phyloP scores from a whole-genome alignment of 345 rosid genomes.

The Iberis pinnata region DNA sequence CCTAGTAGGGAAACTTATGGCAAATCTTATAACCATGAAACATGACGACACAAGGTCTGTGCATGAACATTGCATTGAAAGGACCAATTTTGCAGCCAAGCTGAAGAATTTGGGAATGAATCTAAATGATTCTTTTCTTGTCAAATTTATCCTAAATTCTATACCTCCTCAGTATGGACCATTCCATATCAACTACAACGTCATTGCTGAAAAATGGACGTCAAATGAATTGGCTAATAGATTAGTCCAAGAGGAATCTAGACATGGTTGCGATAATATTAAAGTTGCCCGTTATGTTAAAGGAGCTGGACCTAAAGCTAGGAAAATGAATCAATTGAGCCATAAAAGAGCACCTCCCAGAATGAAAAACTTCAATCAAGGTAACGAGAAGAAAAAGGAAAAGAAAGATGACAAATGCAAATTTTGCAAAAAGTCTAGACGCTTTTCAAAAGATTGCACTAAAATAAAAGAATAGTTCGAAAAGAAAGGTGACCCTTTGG shows the following conservation, averaged over 20 bases:
- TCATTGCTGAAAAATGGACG: neutral
- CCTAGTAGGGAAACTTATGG: neutral
- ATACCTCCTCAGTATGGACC: neutral
- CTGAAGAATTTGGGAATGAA: neutral
- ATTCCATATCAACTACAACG: neutral
- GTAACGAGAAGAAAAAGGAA: neutral
- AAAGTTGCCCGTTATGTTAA: neutral
- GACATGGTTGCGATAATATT: neutral
- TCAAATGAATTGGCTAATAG: neutral
- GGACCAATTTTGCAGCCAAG: neutral
- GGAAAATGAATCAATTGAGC: neutral
- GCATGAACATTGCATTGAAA: neutral
- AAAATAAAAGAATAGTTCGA: too few relatives aligned
- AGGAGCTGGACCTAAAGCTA: neutral
- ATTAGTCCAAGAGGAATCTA: neutral
- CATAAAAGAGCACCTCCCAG: neutral
- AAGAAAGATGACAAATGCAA: neutral
- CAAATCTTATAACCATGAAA: neutral
- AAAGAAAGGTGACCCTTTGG: constrained; percentile 4
- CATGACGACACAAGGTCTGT: too few relatives aligned
- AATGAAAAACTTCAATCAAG: neutral
- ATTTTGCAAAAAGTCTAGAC: neutral
- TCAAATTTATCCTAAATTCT: neutral
- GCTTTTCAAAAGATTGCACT: neutral
- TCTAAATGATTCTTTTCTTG: neutral